phyloP scores from a whole-genome alignment of 2,329 filamentous ascomycete species.

The Penicillium sp. region DNA sequence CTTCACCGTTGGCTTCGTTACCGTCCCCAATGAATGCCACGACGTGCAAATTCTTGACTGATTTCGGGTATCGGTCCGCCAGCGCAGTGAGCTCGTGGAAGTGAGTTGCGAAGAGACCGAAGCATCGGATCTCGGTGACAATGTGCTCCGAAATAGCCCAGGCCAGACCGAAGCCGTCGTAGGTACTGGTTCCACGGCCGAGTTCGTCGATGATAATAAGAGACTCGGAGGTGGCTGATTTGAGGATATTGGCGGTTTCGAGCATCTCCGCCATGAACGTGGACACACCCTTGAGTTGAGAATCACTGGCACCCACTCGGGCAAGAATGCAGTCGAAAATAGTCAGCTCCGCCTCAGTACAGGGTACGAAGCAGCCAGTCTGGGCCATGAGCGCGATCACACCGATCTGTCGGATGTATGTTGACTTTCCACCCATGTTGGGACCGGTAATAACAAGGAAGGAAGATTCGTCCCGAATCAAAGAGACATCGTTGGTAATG shows the following conservation, averaged over 20 bases:
- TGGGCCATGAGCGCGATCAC: slow-evolving; percentile 98
- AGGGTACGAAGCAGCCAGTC: slow-evolving; percentile 93
- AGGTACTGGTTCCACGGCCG: slow-evolving; percentile 93
- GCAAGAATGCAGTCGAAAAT: slow-evolving; percentile 98
- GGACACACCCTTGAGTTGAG: slow-evolving; percentile 93
- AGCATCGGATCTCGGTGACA: slow-evolving; percentile 89
- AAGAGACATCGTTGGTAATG: slow-evolving; percentile 92
- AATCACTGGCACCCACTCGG: slow-evolving; percentile 91
- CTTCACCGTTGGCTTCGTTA: slow-evolving; percentile 43
- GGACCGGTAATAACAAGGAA: slow-evolving; percentile 97
- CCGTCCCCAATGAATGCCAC: slow-evolving; percentile 79
- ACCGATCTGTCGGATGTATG: slow-evolving; percentile 95
- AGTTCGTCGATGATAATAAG: slow-evolving; percentile 99
- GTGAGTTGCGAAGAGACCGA: slow-evolving; percentile 93
- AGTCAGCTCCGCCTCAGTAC: slow-evolving; percentile 82
- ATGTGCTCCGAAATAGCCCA: slow-evolving; percentile 99
- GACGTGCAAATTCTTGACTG: slow-evolving; percentile 91
- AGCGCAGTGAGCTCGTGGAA: slow-evolving; percentile 97
- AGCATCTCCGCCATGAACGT: slow-evolving; percentile 99
- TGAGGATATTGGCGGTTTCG: slow-evolving; percentile 96
- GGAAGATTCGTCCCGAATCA: slow-evolving; percentile 74
- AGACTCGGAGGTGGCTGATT: slow-evolving; percentile 90
- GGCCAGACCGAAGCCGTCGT: slow-evolving; percentile 97
- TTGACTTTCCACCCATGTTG: slow-evolving; percentile 99
- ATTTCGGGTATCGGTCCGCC: slow-evolving; percentile 73